phyloP scores from a whole-genome alignment of 1,139 yeast genomes.

The Arxiozyma slooffiae region DNA sequence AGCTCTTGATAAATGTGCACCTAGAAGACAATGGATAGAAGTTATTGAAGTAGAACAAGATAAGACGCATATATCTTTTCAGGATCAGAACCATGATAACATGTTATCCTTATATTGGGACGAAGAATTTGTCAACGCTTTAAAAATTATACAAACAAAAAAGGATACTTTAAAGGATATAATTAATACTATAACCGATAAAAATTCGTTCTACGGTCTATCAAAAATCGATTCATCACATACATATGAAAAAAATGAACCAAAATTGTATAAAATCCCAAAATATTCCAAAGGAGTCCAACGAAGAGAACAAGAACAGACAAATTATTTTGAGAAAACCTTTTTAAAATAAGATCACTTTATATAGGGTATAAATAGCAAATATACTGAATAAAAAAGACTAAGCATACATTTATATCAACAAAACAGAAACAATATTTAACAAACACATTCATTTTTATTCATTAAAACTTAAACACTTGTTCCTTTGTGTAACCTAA shows the following conservation, averaged over 20 bases:
- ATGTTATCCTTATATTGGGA: constrained; percentile 30
- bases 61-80: constrained; percentile 24
- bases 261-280: constrained; percentile 6
- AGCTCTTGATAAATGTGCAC: constrained; percentile 79
- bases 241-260: no score
- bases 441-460: neutral
- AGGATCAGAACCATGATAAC: constrained; percentile 1
- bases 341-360: neutral
- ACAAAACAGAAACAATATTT: neutral
- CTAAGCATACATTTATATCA: neutral
- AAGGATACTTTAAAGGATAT: neutral
- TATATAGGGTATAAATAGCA: neutral
- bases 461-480: constrained; percentile 67
- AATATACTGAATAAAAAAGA: neutral
- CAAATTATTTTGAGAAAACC: constrained; percentile 7
- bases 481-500: constrained; percentile 80
- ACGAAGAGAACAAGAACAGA: constrained; percentile 11
- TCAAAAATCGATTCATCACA: neutral
- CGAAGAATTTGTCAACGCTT: constrained; percentile 41
- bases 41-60: constrained; percentile 33
- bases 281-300: constrained; percentile 9
- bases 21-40: constrained; percentile 47
- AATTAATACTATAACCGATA: neutral
- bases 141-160: constrained; percentile 25
- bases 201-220: neutral